Base-by-base conservation (phyloP, 176 grass and related monocot species). In the Alopecurus myosuroides region DNA sequence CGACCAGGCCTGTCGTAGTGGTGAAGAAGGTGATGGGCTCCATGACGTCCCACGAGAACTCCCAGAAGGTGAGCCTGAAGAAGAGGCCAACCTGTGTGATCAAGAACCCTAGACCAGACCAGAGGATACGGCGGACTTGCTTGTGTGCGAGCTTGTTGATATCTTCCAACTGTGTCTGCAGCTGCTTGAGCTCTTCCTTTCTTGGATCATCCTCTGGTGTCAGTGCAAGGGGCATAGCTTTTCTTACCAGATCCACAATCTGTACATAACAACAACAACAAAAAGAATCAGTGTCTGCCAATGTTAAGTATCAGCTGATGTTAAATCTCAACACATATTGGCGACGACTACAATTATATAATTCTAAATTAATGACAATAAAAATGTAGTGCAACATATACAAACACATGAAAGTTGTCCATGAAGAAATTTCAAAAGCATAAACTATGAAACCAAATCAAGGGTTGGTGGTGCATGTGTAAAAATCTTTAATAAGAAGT, bases 31-130 rank as follows among this genome's bases (percentile, higher is more conserved):
- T 91, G 62, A 99, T 94, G 3, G 97, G 97, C 76, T 99, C 97
- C 97, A 99, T 99, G 56, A 99, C 97, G 11, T 99, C 97, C 97
- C 97, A 99, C 0, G 97, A 99, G 90, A 96, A 94, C 51, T 99
- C 97, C 97, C 97, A 99, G 89, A 99, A 99, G 11, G 97, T 99
- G 36, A 99, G 88, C 84, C 97, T 88, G 55, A 99, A 96, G 82
- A 97, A 96, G 53, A 99, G 86, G 35, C 97, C 91, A 2, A 94
- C 85, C 62, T 99, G 97, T 9, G 87, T 86, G 74, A 99, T 85
- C 30, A 95, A 57, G 85, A 92, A 85, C 17, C 86, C 97, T 44
- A 99, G 77, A 20, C 97, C 97, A 46, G 92, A 91, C 97, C 89
- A 96, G 29, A 99, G 93, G 76, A 96, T 91, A 13, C 86, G 86